Conservation (phyloP, 2,329 filamentous ascomycete genomes). For the Cladosporium oxysporum region DNA sequence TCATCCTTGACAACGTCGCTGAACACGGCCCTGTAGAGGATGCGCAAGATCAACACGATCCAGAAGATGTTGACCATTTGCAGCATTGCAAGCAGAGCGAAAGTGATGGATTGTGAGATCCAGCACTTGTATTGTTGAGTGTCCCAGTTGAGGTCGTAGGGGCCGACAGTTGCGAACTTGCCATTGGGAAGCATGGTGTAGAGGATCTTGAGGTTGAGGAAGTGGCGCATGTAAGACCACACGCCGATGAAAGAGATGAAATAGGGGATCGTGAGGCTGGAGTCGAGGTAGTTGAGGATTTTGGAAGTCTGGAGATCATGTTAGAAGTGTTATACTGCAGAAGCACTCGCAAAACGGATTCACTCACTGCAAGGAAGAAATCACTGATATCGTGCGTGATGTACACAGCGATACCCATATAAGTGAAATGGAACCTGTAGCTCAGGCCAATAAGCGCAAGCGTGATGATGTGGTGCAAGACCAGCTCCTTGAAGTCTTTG, state of each 20-base stretch:
- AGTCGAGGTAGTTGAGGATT: constrained; percentile 85
- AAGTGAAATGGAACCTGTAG: constrained; percentile 96
- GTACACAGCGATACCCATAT: constrained; percentile 91
- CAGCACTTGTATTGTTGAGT: constrained; percentile 75
- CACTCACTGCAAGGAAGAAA: constrained; percentile 88
- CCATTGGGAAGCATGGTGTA: constrained; percentile 66
- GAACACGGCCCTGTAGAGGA: constrained; percentile 69
- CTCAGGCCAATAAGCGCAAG: constrained; percentile 79
- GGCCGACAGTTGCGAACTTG: constrained; percentile 72
- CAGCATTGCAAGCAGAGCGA: constrained; percentile 63
- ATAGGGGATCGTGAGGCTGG: constrained; percentile 75
- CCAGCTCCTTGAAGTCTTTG: constrained; percentile 93
- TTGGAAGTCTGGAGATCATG: constrained; percentile 70
- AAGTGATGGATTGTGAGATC: constrained; percentile 68
- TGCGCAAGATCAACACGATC: constrained; percentile 75
- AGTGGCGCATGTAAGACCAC: constrained; percentile 91
- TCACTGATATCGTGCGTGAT: constrained; percentile 93
- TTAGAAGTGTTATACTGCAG: background rate
- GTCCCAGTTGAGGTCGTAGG: constrained; percentile 75
- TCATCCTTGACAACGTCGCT: constrained; percentile 67
- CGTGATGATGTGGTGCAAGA: constrained; percentile 88
- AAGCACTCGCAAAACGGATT: background rate
- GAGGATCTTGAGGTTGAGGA: constrained; percentile 76
- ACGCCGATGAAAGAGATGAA: constrained; percentile 78
- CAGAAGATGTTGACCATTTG: constrained; percentile 80